Conservation (phyloP, 129 eudicot genomes). For the Flaveria linearis region DNA sequence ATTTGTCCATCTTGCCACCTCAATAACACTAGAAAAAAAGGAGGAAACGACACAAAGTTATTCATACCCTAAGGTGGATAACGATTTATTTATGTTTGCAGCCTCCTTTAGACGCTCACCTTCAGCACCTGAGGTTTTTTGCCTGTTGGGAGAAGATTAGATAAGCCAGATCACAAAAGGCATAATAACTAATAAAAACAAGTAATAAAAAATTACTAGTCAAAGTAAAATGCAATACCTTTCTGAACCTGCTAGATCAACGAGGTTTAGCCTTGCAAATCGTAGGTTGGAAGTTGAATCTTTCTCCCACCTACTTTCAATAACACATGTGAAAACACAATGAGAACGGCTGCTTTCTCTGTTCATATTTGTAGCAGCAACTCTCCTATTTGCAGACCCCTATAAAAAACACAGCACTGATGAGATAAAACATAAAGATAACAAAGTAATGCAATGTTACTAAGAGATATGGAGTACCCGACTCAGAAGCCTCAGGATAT, state of each 20-base stretch:
- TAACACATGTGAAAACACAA: conserved; percentile 92
- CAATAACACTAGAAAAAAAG: conserved; percentile 2
- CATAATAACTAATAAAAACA: neutral
- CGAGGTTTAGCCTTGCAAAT: conserved; percentile 90
- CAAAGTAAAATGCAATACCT: conserved; percentile 47
- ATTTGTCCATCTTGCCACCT: conserved; percentile 1
- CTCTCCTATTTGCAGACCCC: conserved; percentile 93
- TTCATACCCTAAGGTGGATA: conserved; percentile 85
- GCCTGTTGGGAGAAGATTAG: conserved; percentile 48
- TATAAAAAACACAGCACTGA: conserved; percentile 31
- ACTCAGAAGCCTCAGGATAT: conserved; percentile 75
- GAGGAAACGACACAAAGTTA: conserved; percentile 9
- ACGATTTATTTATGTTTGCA: conserved; percentile 87
- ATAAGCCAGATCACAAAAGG: conserved; percentile 12
- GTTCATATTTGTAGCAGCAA: conserved; percentile 97
- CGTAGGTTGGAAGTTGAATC: conserved; percentile 77
- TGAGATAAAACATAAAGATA: conserved; percentile 11
- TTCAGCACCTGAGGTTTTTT: conserved; percentile 97
- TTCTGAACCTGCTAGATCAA: conserved; percentile 98
- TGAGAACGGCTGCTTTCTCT: conserved; percentile 99
- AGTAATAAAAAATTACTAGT: neutral
- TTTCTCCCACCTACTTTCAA: conserved; percentile 93
- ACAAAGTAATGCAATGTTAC: neutral
- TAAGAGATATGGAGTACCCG: conserved; percentile 49
- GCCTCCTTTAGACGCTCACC: conserved; percentile 97